phyloP scores from a whole-genome alignment of 441 rosid species.

The Hura crepitans region DNA sequence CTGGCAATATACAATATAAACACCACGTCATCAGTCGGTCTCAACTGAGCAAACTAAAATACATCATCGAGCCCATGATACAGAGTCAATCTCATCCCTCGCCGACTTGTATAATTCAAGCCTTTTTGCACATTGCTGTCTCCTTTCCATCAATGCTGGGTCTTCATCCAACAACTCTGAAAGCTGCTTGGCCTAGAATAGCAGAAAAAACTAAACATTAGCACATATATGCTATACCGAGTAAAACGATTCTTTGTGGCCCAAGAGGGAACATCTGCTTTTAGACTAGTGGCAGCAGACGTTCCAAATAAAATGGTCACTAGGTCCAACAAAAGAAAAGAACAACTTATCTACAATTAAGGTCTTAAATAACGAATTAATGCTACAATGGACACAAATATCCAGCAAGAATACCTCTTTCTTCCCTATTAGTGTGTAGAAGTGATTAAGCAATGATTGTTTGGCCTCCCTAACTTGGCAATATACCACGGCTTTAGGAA shows the following conservation, averaged over 20 bases:
- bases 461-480: conserved; percentile 89
- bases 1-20: background rate
- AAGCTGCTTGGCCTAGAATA: conserved; percentile 66
- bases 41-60: background rate
- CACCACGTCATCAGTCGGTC: background rate
- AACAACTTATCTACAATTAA: no score
- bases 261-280: background rate
- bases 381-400: background rate
- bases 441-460: conserved; percentile 52
- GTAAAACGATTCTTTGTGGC: background rate
- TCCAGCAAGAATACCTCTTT: conserved; percentile 46
- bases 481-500: conserved; percentile 76
- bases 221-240: no score
- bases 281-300: background rate
- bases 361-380: background rate
- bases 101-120: conserved; percentile 87
- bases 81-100: conserved; percentile 87
- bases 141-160: conserved; percentile 86
- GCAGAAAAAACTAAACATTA: background rate
- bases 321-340: no score
- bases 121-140: conserved; percentile 72
- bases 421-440: conserved; percentile 64
- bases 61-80: conserved; percentile 70
- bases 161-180: conserved; percentile 73
- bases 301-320: no score